Base-by-base conservation (phyloP, 345 rosid genomes). In the Tarenaya hassleriana region DNA sequence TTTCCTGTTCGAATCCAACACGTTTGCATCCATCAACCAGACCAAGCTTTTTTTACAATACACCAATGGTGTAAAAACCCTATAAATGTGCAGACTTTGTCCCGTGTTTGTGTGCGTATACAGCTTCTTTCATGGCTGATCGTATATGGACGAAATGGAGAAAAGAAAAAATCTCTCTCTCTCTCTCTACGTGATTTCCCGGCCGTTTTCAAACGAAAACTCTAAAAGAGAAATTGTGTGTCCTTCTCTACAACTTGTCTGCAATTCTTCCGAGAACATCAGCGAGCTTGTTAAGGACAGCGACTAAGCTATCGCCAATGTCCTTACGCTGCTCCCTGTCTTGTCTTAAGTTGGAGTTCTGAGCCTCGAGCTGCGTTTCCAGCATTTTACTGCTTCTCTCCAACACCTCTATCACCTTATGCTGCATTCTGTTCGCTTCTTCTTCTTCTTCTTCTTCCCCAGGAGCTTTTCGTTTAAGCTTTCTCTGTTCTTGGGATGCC, bases 231-330 rank as follows among this genome's bases (percentile, higher is more conserved):
- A 2, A 24, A 24, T 24, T 24, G 29, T n/a, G 5, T 24, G 5
- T 5, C 29, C 29, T 24, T 24, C 29, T 24, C 78, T 82, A 84
- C 74, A 88, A 71, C 77, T 85, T 92, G 64, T 88, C 95, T 0
- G 97, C 97, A n/a, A 92, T 85, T 55, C 78, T 88, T 7, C 77
- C 84, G 13, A 92, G 66, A 51, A 91, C 98, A 16, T 88, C 94
- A 4, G 97, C 97, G 1, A 92, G 94, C 73, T 88, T 88, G 35
- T 69, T 79, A 42, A 92, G 97, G 47, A 83, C 98, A 42, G 74
- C 71, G 52, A 92, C 83, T 60, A 92, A 39, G 71, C 72, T 75
- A 56, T 73, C 75, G 17, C 77, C 69, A 5, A 85, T 90, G 59
- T 80, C 80, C 69, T 77, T 88, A 50, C 97, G 63, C 72, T 88